Evolutionary conservation across 305 asterid genomes (phyloP), one percentile per base, ranked within the genome.

Genomic region (Plantago lanceolata): DNA sequence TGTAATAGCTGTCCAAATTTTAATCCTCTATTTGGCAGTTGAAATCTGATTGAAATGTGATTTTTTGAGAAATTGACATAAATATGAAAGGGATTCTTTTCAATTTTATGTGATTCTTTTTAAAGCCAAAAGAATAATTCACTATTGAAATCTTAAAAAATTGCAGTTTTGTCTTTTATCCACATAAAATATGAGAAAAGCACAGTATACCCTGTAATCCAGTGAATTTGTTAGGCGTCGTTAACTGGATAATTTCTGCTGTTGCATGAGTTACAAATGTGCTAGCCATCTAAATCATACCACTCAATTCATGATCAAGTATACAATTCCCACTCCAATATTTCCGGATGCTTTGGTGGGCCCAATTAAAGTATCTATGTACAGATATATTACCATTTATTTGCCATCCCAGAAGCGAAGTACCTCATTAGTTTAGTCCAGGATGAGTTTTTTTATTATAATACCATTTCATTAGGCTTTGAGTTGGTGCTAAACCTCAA

Each of bases 51-150:
- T 9, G 20, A 24, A 13, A 12, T 59, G 26, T 35, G 51, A 11
- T 49, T 50, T 33, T 19, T 59, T 37, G 35, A 19, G 24, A 20
- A 28, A 37, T 59, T 66, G 66, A 64, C 29, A 40, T 47, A 48
- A 62, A 61, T 28, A 8, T 52, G 21, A 56, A 29, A 12, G 15
- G 43, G 57, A 13, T 37, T 48, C 11, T 66, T 49, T 48, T n/a
- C 67, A 43, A 44, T 64, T 59, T 56, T n/a, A 6, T 63, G 49
- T 50, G 31, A 47, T 37, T n/a, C 17, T 29, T 43, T 61, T 13
- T 13, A 37, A 37, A 52, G 26, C 51, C 40, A 68, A 48, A 9
- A 64, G 72, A 71, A 31, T 40, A 26, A 56, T 48, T 15, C 24
- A 24, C 18, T 20, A 40, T 70, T 70, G 43, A 48, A 70, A 12